Percentiles rank a stretch among this genome's conserved stretches.
phyloP scores from a whole-genome alignment of 108 stramenopile species.

The Skeletonema grethae region DNA sequence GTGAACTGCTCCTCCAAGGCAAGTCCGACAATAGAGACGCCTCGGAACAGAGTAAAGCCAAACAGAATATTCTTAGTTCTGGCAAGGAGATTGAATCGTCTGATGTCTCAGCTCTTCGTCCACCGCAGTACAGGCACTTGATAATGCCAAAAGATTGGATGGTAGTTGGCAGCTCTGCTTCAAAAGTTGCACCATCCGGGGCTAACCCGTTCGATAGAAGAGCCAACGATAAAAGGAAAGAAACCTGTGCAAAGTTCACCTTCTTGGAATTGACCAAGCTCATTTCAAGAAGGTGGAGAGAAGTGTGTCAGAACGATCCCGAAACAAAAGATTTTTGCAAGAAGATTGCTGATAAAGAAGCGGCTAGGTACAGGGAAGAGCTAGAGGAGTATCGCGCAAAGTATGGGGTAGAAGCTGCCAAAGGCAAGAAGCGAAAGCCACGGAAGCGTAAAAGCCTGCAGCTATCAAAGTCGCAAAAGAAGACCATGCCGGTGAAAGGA shows the following conservation, averaged over 20 bases:
- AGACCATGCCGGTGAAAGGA: neutral
- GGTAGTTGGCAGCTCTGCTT: neutral
- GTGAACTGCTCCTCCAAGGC: constrained; percentile 2
- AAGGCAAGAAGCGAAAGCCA: neutral
- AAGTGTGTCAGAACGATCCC: neutral
- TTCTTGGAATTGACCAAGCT: constrained; percentile 3
- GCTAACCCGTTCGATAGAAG: neutral
- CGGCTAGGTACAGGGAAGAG: neutral
- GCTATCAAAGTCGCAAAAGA: neutral
- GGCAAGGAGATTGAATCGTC: constrained; percentile 1
- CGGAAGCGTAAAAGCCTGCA: neutral
- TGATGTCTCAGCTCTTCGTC: neutral
- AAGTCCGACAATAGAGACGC: neutral
- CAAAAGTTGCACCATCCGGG: neutral
- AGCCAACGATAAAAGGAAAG: neutral
- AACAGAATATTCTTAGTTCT: neutral
- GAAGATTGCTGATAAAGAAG: neutral
- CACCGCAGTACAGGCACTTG: neutral
- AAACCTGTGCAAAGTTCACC: neutral
- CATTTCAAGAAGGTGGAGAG: constrained; percentile 3
- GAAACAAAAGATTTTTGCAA: neutral
- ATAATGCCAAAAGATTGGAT: neutral
- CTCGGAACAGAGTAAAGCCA: neutral
- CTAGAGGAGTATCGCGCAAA: neutral
- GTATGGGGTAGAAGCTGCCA: neutral